Evolutionary conservation across 371 early-diverging fungal genomes (phyloP).

Genomic region (Mucor plumbeus): DNA sequence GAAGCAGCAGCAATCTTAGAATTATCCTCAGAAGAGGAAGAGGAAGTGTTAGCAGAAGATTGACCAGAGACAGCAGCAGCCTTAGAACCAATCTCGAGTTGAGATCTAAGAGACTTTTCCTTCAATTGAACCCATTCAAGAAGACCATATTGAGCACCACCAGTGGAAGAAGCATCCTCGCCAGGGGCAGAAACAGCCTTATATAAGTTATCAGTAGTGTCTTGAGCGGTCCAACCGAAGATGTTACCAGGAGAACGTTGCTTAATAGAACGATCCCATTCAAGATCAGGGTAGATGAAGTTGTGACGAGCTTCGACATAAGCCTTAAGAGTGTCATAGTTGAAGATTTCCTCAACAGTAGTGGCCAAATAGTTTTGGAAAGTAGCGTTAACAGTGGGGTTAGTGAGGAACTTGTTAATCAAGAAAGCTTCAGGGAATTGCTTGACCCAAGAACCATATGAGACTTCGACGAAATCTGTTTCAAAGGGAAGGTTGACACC

Average conservation of each 20-base stretch:
- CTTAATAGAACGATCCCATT: conserved; percentile 59
- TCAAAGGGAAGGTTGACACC: conserved; percentile 56
- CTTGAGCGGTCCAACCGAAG: conserved; percentile 55
- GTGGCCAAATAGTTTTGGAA: conserved; percentile 56
- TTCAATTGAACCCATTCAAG: conserved; percentile 49
- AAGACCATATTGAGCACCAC: conserved; percentile 56
- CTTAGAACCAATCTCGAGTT: neutral
- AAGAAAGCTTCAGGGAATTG: conserved; percentile 46
- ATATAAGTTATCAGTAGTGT: conserved; percentile 47
- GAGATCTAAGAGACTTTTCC: conserved; percentile 26
- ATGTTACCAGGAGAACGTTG: conserved; percentile 64
- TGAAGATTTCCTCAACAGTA: conserved; percentile 52
- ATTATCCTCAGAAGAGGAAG: no score
- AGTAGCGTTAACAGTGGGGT: conserved; percentile 33
- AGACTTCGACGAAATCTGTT: conserved; percentile 31
- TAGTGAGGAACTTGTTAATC: conserved; percentile 59
- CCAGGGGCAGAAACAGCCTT: conserved; percentile 42
- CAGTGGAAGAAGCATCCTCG: conserved; percentile 16
- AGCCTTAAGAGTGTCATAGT: conserved; percentile 50
- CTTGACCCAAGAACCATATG: conserved; percentile 44
- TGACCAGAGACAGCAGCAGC: no score
- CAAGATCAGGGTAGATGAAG: conserved; percentile 54
- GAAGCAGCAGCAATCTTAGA: conserved; percentile 11
- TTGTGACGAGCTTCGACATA: conserved; percentile 53
- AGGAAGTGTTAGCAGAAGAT: neutral